phyloP scores from a whole-genome alignment of 306 rosid genomes.

The Heteromeles arbutifolia region DNA sequence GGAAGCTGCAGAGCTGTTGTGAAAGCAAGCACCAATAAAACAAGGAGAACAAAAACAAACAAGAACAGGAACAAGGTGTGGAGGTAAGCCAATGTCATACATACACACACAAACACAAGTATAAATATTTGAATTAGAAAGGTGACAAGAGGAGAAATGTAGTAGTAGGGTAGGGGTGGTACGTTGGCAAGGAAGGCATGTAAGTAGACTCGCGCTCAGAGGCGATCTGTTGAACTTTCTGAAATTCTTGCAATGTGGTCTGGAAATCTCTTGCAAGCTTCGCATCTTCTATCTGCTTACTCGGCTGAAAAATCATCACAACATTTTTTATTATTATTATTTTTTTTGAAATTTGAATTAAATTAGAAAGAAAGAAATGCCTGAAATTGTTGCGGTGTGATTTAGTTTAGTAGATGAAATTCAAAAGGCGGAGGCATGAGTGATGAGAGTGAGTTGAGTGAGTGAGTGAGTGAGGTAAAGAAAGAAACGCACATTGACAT shows the following conservation, averaged over 20 bases:
- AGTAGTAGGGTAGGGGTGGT: no score
- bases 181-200: conserved; percentile 30
- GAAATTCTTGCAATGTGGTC: conserved; percentile 64
- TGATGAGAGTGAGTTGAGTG: no score
- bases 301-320: conserved; percentile 25
- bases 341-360: background rate
- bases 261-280: conserved; percentile 80
- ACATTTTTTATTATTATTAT: background rate
- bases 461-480: background rate
- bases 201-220: conserved; percentile 66
- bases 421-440: no score
- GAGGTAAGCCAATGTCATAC: background rate
- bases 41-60: background rate
- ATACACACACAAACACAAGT: background rate
- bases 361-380: background rate
- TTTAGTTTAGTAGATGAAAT: no score
- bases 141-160: background rate
- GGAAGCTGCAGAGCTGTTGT: conserved; percentile 9
- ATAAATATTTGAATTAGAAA: background rate
- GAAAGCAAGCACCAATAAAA: background rate
- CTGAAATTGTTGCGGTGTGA: no score
- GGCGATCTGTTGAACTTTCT: conserved; percentile 70
- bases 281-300: conserved; percentile 64
- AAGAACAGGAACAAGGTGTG: background rate
- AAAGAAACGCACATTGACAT: conserved; percentile 28